Percentiles rank a stretch among this genome's conserved stretches.
Evolutionary conservation across 169 alveolate genomes (phyloP).

Genomic region (Plasmodium relictum): DNA sequence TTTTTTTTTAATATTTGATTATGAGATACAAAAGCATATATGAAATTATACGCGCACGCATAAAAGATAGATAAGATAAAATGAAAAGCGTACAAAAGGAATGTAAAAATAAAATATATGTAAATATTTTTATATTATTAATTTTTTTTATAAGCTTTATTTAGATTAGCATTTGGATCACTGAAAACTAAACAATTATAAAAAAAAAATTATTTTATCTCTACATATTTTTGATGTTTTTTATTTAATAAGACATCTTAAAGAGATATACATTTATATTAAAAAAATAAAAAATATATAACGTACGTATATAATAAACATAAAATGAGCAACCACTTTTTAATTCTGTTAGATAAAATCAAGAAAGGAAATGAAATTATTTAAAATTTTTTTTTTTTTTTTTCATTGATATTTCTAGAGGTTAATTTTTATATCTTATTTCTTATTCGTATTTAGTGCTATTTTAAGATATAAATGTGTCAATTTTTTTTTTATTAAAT

Average conservation of each 20-base stretch:
- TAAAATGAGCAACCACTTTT: background rate
- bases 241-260: slow-evolving; percentile 5
- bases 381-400: slow-evolving; percentile 8
- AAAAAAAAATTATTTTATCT: background rate
- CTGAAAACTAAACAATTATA: background rate
- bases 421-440: too few species aligned
- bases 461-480: too few species aligned
- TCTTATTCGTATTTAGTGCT: too few species aligned
- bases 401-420: background rate
- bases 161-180: background rate
- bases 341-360: slow-evolving; percentile 7
- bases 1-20: too few species aligned
- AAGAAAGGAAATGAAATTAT: slow-evolving; percentile 10
- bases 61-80: background rate
- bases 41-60: too few species aligned
- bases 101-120: background rate
- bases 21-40: too few species aligned
- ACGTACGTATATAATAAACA: background rate
- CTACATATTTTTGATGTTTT: slow-evolving; percentile 2
- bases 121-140: background rate
- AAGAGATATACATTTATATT: slow-evolving; percentile 2
- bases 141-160: background rate
- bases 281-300: background rate
- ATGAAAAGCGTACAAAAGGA: background rate
- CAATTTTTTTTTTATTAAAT: too few species aligned